These are phyloP conservation scores for Eimeria maxima DNA, from an alignment of 169 alveolate genomes.

Conservation along the genomic window DNA sequence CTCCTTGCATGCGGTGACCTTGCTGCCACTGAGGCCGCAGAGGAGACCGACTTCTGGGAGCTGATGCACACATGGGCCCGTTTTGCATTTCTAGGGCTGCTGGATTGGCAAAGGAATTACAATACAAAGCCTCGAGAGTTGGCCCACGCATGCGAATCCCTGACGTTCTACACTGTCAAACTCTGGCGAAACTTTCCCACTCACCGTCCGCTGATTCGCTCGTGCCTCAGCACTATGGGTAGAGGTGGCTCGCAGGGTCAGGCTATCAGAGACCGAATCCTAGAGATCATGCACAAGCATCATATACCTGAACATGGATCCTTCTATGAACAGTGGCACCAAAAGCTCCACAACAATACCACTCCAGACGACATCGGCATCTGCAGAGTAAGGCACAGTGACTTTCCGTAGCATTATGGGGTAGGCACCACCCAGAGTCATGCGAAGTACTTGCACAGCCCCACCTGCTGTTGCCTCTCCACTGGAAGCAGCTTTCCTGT, in stretches of 20 bases:
- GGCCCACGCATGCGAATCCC: constrained; percentile 84
- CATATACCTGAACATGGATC: constrained; percentile 90
- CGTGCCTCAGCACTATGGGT: constrained; percentile 88
- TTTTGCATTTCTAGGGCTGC: constrained; percentile 85
- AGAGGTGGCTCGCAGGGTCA: constrained; percentile 96
- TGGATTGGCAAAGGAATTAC: constrained; percentile 89
- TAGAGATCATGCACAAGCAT: constrained; percentile 94
- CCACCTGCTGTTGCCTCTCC: neutral
- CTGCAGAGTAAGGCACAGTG: constrained; percentile 51
- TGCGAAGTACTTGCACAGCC: neutral
- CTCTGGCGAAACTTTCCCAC: constrained; percentile 82
- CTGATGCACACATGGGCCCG: constrained; percentile 88
- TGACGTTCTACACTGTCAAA: constrained; percentile 74
- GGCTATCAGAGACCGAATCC: constrained; percentile 94
- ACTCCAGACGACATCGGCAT: constrained; percentile 96
- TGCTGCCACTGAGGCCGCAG: constrained; percentile 49
- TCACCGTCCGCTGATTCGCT: constrained; percentile 84
- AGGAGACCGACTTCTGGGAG: constrained; percentile 86
- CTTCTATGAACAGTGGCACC: constrained; percentile 97
- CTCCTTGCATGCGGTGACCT: neutral
- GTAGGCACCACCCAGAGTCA: neutral
- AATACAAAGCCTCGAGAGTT: constrained; percentile 87
- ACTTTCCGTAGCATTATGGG: neutral
- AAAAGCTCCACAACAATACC: constrained; percentile 96
- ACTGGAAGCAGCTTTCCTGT: neutral